Conservation (phyloP, 1,284 basidiomycete genomes). For the Cutaneotrichosporon mucoides region DNA sequence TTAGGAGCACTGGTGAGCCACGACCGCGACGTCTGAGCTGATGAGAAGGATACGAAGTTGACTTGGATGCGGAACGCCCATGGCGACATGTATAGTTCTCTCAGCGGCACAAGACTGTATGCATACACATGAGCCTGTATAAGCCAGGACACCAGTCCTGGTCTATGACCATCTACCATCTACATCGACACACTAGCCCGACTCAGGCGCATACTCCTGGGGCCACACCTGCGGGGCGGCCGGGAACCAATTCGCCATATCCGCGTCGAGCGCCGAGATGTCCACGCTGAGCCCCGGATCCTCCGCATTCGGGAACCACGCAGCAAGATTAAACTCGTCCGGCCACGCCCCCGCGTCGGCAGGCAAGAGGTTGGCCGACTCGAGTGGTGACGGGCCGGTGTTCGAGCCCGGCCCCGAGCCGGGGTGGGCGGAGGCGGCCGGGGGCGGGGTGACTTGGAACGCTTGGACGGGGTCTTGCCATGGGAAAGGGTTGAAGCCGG, state of each 20-base stretch:
- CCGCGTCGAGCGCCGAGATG: constrained; percentile 11
- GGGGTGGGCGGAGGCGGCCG: no score
- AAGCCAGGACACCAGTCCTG: no score
- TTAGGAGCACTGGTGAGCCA: no score
- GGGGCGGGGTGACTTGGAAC: neutral
- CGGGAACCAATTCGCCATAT: constrained; percentile 20
- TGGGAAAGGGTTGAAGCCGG: constrained; percentile 19
- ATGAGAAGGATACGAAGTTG: no score
- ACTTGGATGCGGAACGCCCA: no score
- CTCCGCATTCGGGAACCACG: constrained; percentile 15
- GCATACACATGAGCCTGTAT: no score
- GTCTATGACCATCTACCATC: no score
- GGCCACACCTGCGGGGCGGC: constrained; percentile 20
- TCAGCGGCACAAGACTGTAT: no score
- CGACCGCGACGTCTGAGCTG: no score
- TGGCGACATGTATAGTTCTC: no score
- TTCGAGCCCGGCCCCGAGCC: neutral
- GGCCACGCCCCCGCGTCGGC: neutral
- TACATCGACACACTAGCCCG: no score
- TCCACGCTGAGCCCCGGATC: neutral
- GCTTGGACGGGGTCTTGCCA: constrained; percentile 15
- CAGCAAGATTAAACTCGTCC: constrained; percentile 14
- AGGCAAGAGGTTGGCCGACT: neutral
- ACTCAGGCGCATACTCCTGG: no score
- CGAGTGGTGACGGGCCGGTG: neutral